Percentiles rank a stretch among this genome's conserved stretches.
phyloP scores from a whole-genome alignment of 257 asterid genomes.

The Scutellaria galericulata region DNA sequence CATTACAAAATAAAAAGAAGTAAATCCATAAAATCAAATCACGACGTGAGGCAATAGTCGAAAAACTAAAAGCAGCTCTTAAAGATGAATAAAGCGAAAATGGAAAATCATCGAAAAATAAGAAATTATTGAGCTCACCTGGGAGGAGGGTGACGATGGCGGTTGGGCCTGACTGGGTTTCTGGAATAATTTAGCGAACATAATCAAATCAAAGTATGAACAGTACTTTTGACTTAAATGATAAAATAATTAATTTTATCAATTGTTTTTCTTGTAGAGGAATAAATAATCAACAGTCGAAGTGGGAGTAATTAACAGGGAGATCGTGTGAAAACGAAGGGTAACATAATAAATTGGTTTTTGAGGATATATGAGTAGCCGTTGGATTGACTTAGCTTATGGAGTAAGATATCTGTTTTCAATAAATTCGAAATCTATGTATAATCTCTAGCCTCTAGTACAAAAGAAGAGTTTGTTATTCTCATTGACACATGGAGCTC shows the following conservation, averaged over 20 bases:
- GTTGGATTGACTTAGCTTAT: no score
- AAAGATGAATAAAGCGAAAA: conserved; percentile 11
- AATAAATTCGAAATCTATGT: no score
- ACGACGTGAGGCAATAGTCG: not conserved
- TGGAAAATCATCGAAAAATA: not conserved
- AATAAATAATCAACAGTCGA: conserved; percentile 16
- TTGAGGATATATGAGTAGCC: no score
- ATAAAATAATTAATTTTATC: not conserved
- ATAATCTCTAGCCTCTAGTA: no score
- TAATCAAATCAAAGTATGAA: conserved; percentile 33
- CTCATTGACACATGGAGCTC: no score
- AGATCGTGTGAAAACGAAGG: not conserved
- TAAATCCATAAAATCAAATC: conserved; percentile 6
- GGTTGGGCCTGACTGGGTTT: conserved; percentile 45
- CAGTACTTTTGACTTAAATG: conserved; percentile 33
- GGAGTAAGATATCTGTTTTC: no score
- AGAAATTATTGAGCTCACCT: conserved; percentile 48
- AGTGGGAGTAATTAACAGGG: conserved; percentile 7
- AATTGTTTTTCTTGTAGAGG: not conserved
- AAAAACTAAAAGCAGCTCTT: not conserved
- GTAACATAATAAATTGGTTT: no score
- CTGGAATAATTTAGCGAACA: conserved; percentile 64
- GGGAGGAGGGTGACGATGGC: conserved; percentile 41
- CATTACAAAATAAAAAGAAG: conserved; percentile 10
- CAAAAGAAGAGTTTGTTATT: no score